Evolutionary conservation across 495 filamentous ascomycete species (phyloP).

Genomic region (Margaritispora aquatica): DNA sequence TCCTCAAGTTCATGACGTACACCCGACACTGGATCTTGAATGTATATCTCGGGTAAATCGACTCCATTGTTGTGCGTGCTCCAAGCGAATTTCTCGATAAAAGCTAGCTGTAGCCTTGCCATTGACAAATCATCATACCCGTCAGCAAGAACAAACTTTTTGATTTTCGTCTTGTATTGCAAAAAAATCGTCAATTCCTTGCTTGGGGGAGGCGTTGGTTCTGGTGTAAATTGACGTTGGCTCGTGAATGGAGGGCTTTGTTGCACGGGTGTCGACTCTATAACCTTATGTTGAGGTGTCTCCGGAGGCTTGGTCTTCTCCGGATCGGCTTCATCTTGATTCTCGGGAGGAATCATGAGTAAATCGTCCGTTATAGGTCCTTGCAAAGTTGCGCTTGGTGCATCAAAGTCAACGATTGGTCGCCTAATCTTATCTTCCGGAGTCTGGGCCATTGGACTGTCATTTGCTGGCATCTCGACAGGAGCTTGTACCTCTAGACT

Average conservation of each 20-base stretch:
- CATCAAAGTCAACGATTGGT: constrained; percentile 30
- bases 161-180: constrained; percentile 94
- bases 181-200: constrained; percentile 95
- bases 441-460: constrained; percentile 46
- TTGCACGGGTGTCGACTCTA: constrained; percentile 21
- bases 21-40: constrained; percentile 91
- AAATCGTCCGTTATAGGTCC: constrained; percentile 15
- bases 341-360: constrained; percentile 5
- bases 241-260: constrained; percentile 1
- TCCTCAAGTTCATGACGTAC: constrained; percentile 95
- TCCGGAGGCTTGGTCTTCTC: neutral
- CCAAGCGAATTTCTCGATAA: constrained; percentile 99
- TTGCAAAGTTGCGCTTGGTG: constrained; percentile 22
- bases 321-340: constrained; percentile 18
- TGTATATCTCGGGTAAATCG: constrained; percentile 94
- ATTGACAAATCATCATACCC: constrained; percentile 78
- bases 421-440: constrained; percentile 54
- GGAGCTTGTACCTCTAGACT: constrained; percentile 28
- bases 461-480: constrained; percentile 33
- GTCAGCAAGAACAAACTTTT: constrained; percentile 86
- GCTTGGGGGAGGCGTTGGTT: constrained; percentile 69
- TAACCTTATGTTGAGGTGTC: constrained; percentile 4
- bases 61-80: constrained; percentile 90
- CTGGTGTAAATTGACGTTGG: constrained; percentile 43
- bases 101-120: constrained; percentile 86